Base-by-base conservation (phyloP, 2,329 filamentous ascomycete genomes). In the Epichloe elymi region DNA sequence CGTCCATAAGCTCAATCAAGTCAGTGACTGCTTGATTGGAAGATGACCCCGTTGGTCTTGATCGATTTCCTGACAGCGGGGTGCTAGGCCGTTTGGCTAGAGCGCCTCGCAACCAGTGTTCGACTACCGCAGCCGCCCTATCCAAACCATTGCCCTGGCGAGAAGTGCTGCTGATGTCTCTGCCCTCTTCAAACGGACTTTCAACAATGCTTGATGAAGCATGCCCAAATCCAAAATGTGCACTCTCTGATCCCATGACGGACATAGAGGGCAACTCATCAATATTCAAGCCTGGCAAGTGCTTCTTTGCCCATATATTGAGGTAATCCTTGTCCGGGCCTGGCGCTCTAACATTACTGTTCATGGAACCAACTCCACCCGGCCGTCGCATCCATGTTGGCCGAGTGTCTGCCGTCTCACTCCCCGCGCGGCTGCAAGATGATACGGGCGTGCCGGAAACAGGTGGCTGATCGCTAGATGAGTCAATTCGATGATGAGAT, bases 51-150 rank as follows among this genome's bases (percentile, higher is more conserved):
- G 55, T 57, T 55, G 61, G 61, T 58, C 63, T 73, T 59, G 62
- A 58, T 58, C 64, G 60, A 53, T 66, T 60, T 19, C 70, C 69
- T n/a, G 71, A 54, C 26, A 70, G 65, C 1, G 76, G 75, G n/a
- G 76, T 78, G 19, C 67, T 66, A 1, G 76, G 74, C 4, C 78
- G 74, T 61, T 83, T 83, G 5, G 76, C 73, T 53, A 88, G 88
- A 38, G 95, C 82, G 55, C 88, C 88, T 54, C 90, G 77, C 53
- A 97, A 74, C 89, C 93, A 98, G 1, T 83, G 85, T 68, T 97
- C 93, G 33, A 97, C 83, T 2, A 86, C 85, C 5, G 88, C 85
- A 1, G 90, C 89, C 10, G 95, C 83, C 56, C 90, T 86, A 60
- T 95, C 89, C 3, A 97, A 71, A 1, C 76, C 73, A 3, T 67